phyloP scores from a whole-genome alignment of 2,329 filamentous ascomycete genomes.

The Aspergillus fumigatiaffinis region DNA sequence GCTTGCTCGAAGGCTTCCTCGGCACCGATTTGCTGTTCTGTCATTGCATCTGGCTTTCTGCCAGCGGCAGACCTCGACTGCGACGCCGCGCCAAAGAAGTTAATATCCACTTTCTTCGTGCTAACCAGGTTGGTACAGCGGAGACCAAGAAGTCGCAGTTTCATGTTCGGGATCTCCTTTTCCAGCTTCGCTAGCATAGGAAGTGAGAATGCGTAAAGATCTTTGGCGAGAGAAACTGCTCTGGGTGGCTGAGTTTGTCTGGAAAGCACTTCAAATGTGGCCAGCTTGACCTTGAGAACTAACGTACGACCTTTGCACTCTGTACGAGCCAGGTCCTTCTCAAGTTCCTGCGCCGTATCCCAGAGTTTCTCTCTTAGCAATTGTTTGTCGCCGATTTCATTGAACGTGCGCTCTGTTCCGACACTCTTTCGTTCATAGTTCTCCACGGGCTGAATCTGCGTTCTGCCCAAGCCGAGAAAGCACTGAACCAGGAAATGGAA shows the following conservation, averaged over 20 bases:
- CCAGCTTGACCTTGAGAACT: constrained; percentile 86
- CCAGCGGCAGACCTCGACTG: constrained; percentile 19
- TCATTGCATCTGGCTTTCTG: constrained; percentile 18
- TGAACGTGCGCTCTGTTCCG: constrained; percentile 88
- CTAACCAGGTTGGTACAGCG: constrained; percentile 83
- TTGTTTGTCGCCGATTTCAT: constrained; percentile 66
- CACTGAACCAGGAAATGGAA: constrained; percentile 81
- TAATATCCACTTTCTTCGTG: constrained; percentile 73
- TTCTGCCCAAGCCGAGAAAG: constrained; percentile 82
- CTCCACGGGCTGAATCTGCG: constrained; percentile 77
- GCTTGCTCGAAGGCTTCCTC: constrained; percentile 63
- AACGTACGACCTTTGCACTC: constrained; percentile 87
- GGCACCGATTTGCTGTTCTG: constrained; percentile 65
- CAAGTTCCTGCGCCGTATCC: constrained; percentile 78
- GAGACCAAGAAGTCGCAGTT: constrained; percentile 79
- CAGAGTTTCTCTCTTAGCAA: constrained; percentile 73
- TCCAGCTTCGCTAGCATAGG: constrained; percentile 82
- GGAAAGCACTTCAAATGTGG: constrained; percentile 88
- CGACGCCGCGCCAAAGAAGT: constrained; percentile 66
- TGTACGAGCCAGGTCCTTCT: constrained; percentile 75
- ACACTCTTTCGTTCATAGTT: constrained; percentile 91
- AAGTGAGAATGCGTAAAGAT: constrained; percentile 75
- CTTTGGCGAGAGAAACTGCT: constrained; percentile 68
- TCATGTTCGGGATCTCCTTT: constrained; percentile 76
- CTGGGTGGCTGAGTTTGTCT: constrained; percentile 70